phyloP scores from a whole-genome alignment of 139 green algal genomes.

The Trebouxia sp. region DNA sequence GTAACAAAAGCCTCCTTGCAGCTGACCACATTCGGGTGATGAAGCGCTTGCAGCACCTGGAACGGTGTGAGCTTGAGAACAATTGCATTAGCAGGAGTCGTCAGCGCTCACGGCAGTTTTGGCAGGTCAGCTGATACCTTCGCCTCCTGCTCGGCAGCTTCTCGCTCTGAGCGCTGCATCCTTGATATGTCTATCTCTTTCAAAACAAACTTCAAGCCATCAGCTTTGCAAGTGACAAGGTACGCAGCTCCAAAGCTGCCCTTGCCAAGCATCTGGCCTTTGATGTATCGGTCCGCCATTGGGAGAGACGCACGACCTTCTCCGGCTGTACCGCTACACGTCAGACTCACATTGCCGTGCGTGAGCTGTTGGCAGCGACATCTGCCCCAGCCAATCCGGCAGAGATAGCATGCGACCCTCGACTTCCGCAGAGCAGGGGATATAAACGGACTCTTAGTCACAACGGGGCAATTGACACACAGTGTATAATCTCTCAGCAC shows the following conservation, averaged over 20 bases:
- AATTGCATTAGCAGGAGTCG: background rate
- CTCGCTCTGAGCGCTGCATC: conserved; percentile 61
- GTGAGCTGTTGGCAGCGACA: too few relatives aligned
- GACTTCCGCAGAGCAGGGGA: too few relatives aligned
- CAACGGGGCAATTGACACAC: too few relatives aligned
- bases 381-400: too few relatives aligned
- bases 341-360: too few relatives aligned
- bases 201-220: conserved; percentile 73
- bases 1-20: conserved; percentile 66
- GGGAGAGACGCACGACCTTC: too few relatives aligned
- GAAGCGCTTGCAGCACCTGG: conserved; percentile 69
- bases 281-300: conserved; percentile 21
- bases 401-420: too few relatives aligned
- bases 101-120: background rate
- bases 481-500: too few relatives aligned
- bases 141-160: conserved; percentile 64
- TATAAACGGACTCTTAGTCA: too few relatives aligned
- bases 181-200: conserved; percentile 75
- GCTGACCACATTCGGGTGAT: conserved; percentile 62
- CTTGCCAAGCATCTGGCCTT: conserved; percentile 46
- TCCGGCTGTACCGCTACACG: too few relatives aligned
- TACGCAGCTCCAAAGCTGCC: conserved; percentile 67
- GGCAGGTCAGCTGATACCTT: conserved; percentile 44
- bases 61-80: background rate
- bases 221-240: conserved; percentile 54